A percentile compares a stretch with the other conserved stretches of the same genome.
Conservation (phyloP, 2,329 filamentous ascomycete genomes). For the Akanthomyces dipterigenus region DNA sequence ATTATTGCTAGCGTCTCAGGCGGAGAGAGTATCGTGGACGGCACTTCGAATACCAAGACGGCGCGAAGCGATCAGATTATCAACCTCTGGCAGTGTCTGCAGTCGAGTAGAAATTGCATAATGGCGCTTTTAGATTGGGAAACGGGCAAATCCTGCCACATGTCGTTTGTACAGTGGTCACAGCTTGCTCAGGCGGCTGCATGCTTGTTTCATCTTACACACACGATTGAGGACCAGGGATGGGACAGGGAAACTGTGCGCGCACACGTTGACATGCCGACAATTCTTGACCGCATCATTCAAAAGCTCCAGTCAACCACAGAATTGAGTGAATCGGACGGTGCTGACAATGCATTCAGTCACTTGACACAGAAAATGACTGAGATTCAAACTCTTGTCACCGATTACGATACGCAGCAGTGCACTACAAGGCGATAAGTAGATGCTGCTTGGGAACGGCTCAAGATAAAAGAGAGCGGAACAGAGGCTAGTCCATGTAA, state of each 20-base stretch:
- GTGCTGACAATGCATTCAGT: neutral
- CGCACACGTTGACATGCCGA: neutral
- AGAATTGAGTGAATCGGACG: neutral
- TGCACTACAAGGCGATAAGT: neutral
- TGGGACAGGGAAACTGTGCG: neutral
- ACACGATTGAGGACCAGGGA: neutral
- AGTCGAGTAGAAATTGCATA: neutral
- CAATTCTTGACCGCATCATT: neutral
- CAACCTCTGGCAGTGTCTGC: neutral
- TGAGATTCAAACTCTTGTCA: neutral
- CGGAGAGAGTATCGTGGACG: neutral
- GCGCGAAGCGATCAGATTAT: neutral
- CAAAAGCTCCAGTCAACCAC: neutral
- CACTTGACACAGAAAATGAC: neutral
- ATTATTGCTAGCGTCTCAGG: neutral
- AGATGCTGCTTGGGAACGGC: neutral
- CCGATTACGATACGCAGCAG: neutral
- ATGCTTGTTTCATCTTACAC: neutral
- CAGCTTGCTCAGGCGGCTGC: neutral
- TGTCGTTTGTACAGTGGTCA: neutral
- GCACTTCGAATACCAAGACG: neutral
- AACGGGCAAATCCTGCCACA: neutral
- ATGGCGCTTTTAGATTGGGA: neutral
- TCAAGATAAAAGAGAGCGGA: neutral
- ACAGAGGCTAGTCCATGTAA: neutral